Conservation (phyloP, 2,329 filamentous ascomycete genomes). For the Claviceps cyperi region DNA sequence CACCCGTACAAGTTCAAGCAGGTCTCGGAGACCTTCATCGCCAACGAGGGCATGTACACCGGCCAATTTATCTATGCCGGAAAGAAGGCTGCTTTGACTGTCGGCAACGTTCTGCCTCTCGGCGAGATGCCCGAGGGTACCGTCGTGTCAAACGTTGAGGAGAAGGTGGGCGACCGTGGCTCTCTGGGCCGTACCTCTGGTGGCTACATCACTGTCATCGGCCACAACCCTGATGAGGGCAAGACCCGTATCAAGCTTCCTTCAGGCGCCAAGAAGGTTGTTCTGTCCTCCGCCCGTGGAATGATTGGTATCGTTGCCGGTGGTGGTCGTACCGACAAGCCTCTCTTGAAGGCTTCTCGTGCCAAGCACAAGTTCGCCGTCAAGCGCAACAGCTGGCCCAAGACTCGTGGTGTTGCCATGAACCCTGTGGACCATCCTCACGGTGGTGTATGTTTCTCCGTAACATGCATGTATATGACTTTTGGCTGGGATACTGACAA, state of each 20-base stretch:
- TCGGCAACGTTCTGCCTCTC: conserved; percentile 95
- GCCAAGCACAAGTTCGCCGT: conserved; percentile 99
- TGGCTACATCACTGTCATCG: conserved; percentile 97
- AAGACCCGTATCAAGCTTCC: conserved; percentile 99
- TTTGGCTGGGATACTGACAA: conserved; percentile 26
- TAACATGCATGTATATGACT: background rate
- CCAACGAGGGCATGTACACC: conserved; percentile 99
- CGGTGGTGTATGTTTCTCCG: conserved; percentile 55
- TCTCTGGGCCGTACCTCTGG: conserved; percentile 91
- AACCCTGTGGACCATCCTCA: conserved; percentile 99
- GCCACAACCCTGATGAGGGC: conserved; percentile 96
- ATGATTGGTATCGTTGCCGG: conserved; percentile 99
- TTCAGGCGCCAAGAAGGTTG: conserved; percentile 97
- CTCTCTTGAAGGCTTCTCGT: conserved; percentile 96
- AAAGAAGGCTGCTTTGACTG: conserved; percentile 93
- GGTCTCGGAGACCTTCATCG: conserved; percentile 97
- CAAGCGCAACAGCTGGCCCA: conserved; percentile 99
- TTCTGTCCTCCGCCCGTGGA: conserved; percentile 80
- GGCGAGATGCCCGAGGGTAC: conserved; percentile 96
- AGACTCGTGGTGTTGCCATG: conserved; percentile 99
- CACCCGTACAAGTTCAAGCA: conserved; percentile 98
- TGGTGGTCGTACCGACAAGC: conserved; percentile 99
- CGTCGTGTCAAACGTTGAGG: conserved; percentile 97
- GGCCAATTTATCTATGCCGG: conserved; percentile 99
- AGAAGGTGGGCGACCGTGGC: conserved; percentile 96